These are phyloP conservation scores for Coniochaeta hoffmannii DNA, from an alignment of 2,329 filamentous ascomycete species.

Conservation along the genomic window DNA sequence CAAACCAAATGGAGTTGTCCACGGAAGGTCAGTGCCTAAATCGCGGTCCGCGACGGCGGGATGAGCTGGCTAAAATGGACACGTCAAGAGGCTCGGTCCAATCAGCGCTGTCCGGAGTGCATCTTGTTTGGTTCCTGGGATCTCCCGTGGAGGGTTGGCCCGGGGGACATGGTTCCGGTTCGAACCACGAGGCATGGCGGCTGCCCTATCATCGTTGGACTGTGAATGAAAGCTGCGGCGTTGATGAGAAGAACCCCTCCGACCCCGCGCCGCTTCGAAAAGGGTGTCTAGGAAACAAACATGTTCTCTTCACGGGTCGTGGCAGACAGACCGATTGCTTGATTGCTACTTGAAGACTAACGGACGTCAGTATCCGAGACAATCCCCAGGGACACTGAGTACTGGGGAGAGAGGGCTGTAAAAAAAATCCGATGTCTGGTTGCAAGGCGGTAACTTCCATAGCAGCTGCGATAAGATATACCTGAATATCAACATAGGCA, in stretches of 20 bases:
- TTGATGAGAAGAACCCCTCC: background rate
- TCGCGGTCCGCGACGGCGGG: background rate
- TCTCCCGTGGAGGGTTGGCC: background rate
- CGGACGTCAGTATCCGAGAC: background rate
- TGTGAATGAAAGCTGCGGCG: background rate
- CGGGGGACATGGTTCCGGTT: background rate
- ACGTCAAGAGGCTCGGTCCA: background rate
- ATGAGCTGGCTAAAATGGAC: background rate
- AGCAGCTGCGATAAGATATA: background rate
- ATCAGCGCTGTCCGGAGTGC: background rate
- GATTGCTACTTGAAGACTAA: background rate
- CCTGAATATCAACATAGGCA: too few relatives aligned
- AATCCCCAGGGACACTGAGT: too few relatives aligned
- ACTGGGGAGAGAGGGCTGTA: too few relatives aligned
- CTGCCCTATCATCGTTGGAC: background rate
- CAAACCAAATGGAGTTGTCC: background rate
- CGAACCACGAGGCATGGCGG: background rate
- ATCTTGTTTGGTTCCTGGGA: background rate
- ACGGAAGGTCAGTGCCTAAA: background rate
- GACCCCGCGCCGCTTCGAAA: background rate
- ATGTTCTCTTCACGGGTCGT: background rate
- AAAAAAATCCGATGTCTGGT: too few relatives aligned
- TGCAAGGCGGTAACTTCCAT: background rate
- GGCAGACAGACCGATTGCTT: background rate
- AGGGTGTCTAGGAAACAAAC: background rate